These are phyloP conservation scores for Pulveroboletus ravenelii DNA, from an alignment of 768 basidiomycete genomes.

Conservation along the genomic window DNA sequence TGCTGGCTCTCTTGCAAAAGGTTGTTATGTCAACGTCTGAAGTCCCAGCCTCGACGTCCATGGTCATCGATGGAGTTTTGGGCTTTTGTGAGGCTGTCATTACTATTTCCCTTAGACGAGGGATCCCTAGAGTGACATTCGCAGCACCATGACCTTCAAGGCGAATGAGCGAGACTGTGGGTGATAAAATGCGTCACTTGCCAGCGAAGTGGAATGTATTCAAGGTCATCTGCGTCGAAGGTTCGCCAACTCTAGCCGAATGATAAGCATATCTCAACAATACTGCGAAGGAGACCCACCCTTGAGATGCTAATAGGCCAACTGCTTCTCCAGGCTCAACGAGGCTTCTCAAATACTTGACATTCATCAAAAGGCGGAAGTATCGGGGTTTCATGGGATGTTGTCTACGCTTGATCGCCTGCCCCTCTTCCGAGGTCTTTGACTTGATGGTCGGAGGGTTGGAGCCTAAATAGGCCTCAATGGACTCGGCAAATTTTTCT, in stretches of 20 bases:
- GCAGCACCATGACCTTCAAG: constrained; percentile 92
- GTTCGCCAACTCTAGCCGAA: constrained; percentile 81
- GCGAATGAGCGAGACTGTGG: constrained; percentile 1
- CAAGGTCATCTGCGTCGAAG: constrained; percentile 99
- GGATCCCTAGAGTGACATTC: constrained; percentile 98
- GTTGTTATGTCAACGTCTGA: constrained; percentile 52
- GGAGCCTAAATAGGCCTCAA: constrained; percentile 72
- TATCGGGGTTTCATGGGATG: constrained; percentile 44
- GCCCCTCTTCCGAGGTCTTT: constrained; percentile 36
- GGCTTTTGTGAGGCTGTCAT: constrained; percentile 97
- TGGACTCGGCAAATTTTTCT: constrained; percentile 79
- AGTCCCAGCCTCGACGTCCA: constrained; percentile 58
- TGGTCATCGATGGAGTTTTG: constrained; percentile 95
- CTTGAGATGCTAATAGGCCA: constrained; percentile 92
- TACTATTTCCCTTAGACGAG: constrained; percentile 96
- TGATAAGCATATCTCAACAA: constrained; percentile 1
- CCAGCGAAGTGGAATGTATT: constrained; percentile 99
- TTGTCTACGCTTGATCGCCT: constrained; percentile 42
- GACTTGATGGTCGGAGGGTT: constrained; percentile 57
- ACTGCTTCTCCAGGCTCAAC: constrained; percentile 99
- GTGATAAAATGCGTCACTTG: constrained; percentile 30
- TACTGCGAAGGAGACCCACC: constrained; percentile 46
- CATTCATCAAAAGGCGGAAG: constrained; percentile 82
- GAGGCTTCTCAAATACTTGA: constrained; percentile 89
- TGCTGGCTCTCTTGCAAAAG: constrained; percentile 89